Evolutionary conservation across 305 asterid species (phyloP), one percentile per base, ranked within the genome.

Genomic region (Fraxinus xanthoxyloides): DNA sequence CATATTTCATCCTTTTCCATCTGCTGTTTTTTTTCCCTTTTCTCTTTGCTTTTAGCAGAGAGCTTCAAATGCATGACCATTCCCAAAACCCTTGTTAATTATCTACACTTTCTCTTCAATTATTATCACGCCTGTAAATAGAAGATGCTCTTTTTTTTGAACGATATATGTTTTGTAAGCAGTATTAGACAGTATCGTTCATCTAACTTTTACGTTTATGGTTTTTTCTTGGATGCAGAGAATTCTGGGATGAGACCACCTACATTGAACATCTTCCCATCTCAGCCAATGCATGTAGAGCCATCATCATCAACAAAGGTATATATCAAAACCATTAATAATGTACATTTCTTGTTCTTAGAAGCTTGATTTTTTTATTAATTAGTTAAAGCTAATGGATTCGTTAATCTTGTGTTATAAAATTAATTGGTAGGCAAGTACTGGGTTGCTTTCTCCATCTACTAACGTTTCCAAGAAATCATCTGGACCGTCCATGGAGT

Each of bases 281-380:
- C 98, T 63, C 97, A 92, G 82, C 98, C 98, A 89, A 95, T 95
- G 98, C 98, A 95, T 88, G 97, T 86, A 74, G 93, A 89, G 81
- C 98, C 98, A 87, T 88, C 95, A 59, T 74, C 92, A 80, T 54
- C 88, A 70, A 43, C 85, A 73, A 90, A 89, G 95, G 97, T 92
- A 70, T 70, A 31, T 30, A 70, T 70, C 75, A 69, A 13, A 69
- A 30, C 40, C 36, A 38, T 69, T 69, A 2, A 30, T 28, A 30
- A 65, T 65, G 28, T 43, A 13, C 43, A 12, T 21, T 19, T 69
- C 36, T 67, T 30, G 38, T 36, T 23, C 2, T 63, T 23, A 5
- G 75, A 30, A 69, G 38, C 75, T 13, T 80, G 26, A 7, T 4
- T 72, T 61, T 70, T 13, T 24, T 21, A 23, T 63, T 78, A 38